Evolutionary conservation across 108 stramenopile genomes (phyloP), one percentile per base, ranked within the genome.

Genomic region (Skeletonema menzelii): DNA sequence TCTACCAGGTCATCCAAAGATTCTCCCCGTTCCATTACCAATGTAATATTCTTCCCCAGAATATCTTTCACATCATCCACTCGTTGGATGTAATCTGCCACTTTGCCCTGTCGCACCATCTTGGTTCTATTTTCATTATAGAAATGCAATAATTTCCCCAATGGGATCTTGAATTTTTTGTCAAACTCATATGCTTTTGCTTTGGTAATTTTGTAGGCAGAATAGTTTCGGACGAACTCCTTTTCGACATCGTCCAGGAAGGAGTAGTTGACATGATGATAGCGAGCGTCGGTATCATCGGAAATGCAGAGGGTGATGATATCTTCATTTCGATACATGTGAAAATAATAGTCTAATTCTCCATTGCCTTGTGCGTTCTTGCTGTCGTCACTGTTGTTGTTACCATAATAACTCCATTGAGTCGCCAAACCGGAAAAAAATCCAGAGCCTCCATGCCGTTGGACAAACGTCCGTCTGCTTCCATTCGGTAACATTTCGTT

Each of bases 151-250:
- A 82, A 56, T 24, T 83, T 87, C 65, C 85, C 79, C 63, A 94
- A 13, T 5, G 70, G 73, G 17, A 72, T 84, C 11, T 32, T 49
- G 66, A 91, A 94, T 2, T 70, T 65, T 70, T 88, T 90, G 27
- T 91, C 87, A 77, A 94, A 80, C 17, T 84, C 84, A 56, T 87
- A 90, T 2, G 85, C 86, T 37, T 88, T 88, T 57, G 90, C 89
- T 32, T 65, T 84, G 8, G 76, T 58, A 26, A 94, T 86, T 28
- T 75, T 73, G 22, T 70, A 65, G 0, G 72, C 22, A 4, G 72
- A 67, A 55, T 83, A 90, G 8, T 40, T 27, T 28, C 55, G 67
- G 2, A 63, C 56, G 62, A 94, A 94, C 27, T 91, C 90, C n/a
- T 40, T 35, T 6, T 77, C 47, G 0, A 90, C 63, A 26, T 86